These are phyloP conservation scores for Keqinozyma sinolaborantium DNA, from an alignment of 1,139 yeast species.

Conservation along the genomic window DNA sequence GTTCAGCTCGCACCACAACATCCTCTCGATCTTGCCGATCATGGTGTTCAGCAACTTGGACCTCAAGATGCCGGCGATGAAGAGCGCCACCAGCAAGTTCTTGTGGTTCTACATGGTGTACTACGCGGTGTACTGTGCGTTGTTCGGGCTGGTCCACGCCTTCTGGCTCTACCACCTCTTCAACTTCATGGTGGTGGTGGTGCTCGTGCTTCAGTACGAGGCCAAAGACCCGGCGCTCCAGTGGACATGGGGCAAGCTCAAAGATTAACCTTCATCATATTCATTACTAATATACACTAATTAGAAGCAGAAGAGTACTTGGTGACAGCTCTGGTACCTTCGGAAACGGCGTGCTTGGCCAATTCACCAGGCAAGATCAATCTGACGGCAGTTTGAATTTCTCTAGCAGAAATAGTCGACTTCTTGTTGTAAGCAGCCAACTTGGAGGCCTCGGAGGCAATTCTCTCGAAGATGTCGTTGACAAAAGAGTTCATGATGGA, in stretches of 20 bases:
- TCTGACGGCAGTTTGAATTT: constrained; percentile 99
- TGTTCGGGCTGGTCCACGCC: constrained; percentile 67
- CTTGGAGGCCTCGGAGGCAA: constrained; percentile 97
- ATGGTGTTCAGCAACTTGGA: constrained; percentile 39
- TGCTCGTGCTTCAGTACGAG: too few relatives aligned
- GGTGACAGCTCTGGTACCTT: constrained; percentile 99
- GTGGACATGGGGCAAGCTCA: neutral
- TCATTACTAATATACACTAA: constrained; percentile 13
- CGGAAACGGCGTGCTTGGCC: constrained; percentile 99
- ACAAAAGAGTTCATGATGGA: constrained; percentile 98
- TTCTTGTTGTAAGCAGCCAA: constrained; percentile 99
- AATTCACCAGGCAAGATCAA: constrained; percentile 99
- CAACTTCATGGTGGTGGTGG: constrained; percentile 33
- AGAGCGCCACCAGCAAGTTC: constrained; percentile 13
- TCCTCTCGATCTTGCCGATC: constrained; percentile 64
- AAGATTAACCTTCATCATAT: neutral
- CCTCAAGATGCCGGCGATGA: constrained; percentile 9
- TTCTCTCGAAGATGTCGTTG: constrained; percentile 93
- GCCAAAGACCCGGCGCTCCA: too few relatives aligned
- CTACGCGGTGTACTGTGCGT: constrained; percentile 49
- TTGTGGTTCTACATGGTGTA: constrained; percentile 33
- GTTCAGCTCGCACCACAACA: constrained; percentile 72
- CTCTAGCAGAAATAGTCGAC: constrained; percentile 98
- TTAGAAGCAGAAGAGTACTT: constrained; percentile 89
- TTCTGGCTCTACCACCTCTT: constrained; percentile 70